Base-by-base conservation (phyloP, 2,329 filamentous ascomycete genomes). In the Magnaporthiopsis rhizophila region DNA sequence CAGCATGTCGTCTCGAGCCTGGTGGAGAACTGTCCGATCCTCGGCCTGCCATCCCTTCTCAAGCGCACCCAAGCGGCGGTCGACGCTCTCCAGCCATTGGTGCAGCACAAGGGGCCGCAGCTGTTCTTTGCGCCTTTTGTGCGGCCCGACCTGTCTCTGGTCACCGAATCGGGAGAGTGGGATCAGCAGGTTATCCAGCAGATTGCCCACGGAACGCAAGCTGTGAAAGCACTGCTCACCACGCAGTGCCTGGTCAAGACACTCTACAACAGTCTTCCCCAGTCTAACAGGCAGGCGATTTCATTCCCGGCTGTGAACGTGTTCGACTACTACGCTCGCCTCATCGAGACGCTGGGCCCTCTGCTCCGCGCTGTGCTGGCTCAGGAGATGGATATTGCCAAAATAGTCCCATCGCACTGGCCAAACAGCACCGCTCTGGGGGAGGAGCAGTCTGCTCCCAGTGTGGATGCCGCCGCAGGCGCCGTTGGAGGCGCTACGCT, bases 41-140 rank as follows among this genome's bases (percentile, higher is more conserved):
- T 96, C 26, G 88, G 92, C 2, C 80, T 99, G 9, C 93, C 94
- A 0, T 91, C 91, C 5, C 77, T 99, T 34, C 79, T 97, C 65
- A 86, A 86, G 67, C 88, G 93, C 61, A 85, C 90, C 18, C 88
- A 94, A 69, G 78, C 80, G 61, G 86, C 90, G 5, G 78, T 96
- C 63, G 83, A 90, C 68, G 80, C 82, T 26, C 79, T 98, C 15
- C 79, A 86, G 65, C 85, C 88, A 3, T 82, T 97, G 64, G 80
- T 89, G 15, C 71, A 75, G 71, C 81, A 74, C 73, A 84, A 75
- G 18, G 71, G 77, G n/a, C 73, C 77, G 3, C 73, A 80, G 62
- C 84, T 89, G 0, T 94, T 91, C 74, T 96, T 97, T 73, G 83
- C 83, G 0, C 81, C 86, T 0, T 87, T 88, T 64, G 80, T 96